Base-by-base conservation (phyloP, 2,329 filamentous ascomycete species). In the Teratosphaeria pseudoeucalypti region DNA sequence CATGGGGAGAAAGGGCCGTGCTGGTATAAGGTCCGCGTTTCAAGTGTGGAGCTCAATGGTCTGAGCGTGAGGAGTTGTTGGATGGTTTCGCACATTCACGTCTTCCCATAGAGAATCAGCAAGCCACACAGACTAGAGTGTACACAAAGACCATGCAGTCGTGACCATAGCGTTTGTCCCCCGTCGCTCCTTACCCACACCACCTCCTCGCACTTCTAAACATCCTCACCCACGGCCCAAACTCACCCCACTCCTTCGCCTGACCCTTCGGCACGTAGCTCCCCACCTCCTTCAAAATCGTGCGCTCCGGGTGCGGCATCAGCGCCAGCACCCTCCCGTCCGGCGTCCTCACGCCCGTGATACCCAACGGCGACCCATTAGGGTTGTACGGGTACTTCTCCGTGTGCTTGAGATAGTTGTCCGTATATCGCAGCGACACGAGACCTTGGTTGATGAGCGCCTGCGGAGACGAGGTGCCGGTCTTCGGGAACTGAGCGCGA, bases 231-330 rank as follows among this genome's bases (percentile, higher is more conserved):
- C 91, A 96, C 23, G 92, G 90, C 1, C 90, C 89, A 71, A 87
- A 87, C 65, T 91, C 87, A 32, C 88, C 89, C 88, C 88, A 92
- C 62, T 85, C 79, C 65, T 82, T 81, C 37, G 70, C 73, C 68
- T 77, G 75, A 61, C 84, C 78, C 10, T 88, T 85, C 7, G 90
- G 88, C 62, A 87, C 77, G 73, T 86, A 96, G 73, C 88, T 92
- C 55, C 81, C 85, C 62, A 91, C 86, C 60, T 90, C 89, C 60
- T 84, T 85, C 78, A 95, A 78, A 60, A 95, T 85, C 16, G 89
- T 95, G n/a, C 91, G 83, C 77, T 96, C 91, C 0, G 91, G 91
- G 73, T 96, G 91, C 62, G 92, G 92, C 91, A 96, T 96, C 77
- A 96, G 83, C 6, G 90, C 90, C 66, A 96, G 74, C 1, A 95